Conservation (phyloP, 1,139 yeast genomes). For the Kluyveromyces marxianus region DNA sequence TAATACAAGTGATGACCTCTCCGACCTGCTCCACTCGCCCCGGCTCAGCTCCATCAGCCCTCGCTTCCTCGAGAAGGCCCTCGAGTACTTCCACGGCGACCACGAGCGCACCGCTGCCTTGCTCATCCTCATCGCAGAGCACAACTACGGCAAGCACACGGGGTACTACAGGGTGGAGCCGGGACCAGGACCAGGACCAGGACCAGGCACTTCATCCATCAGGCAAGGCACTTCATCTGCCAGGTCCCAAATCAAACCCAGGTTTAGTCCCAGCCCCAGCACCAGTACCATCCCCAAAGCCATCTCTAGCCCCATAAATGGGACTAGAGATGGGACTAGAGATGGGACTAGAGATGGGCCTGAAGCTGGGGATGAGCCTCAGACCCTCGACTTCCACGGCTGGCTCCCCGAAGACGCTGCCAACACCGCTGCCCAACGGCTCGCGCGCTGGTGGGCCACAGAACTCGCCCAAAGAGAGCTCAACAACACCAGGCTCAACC, state of each 20-base stretch:
- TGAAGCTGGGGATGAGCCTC: background rate
- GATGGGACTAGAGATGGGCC: background rate
- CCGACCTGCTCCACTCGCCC: no score
- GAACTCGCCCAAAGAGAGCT: slow-evolving; percentile 39
- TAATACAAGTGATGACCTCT: no score
- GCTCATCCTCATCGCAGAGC: slow-evolving; percentile 27
- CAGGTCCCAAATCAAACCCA: background rate
- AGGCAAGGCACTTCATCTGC: background rate
- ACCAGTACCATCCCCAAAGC: no score
- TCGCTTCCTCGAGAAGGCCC: slow-evolving; percentile 34
- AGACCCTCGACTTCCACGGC: slow-evolving; percentile 49
- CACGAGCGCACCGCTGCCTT: slow-evolving; percentile 31
- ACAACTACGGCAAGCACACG: slow-evolving; percentile 20
- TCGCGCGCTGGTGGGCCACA: slow-evolving; percentile 48
- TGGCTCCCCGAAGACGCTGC: slow-evolving; percentile 40
- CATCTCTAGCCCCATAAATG: no score
- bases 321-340: no score
- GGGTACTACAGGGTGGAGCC: slow-evolving; percentile 1
- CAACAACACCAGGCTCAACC: slow-evolving; percentile 34
- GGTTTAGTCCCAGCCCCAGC: no score
- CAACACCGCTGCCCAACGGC: slow-evolving; percentile 29
- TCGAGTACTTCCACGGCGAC: slow-evolving; percentile 38
- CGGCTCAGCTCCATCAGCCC: slow-evolving; percentile 17
- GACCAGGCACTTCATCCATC: background rate
- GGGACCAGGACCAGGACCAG: background rate